A percentile compares a stretch with the other conserved stretches of the same genome.
These are phyloP conservation scores for Pinus albicaulis DNA, from an alignment of 75 land plant genomes.

Conservation along the genomic window DNA sequence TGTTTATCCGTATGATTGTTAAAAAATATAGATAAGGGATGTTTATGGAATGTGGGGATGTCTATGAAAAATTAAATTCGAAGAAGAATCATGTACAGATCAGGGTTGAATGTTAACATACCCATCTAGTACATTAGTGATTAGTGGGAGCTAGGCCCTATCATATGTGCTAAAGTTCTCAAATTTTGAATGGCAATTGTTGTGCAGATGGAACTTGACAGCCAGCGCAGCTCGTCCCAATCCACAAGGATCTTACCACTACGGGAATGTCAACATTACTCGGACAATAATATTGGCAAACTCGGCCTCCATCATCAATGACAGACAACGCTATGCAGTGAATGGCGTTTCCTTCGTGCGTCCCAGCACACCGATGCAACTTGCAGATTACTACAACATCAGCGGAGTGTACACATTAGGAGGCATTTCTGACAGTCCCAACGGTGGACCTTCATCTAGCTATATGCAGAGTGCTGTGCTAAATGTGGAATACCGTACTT, in stretches of 20 bases:
- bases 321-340: constrained; percentile 17
- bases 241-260: constrained; percentile 70
- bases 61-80: neutral
- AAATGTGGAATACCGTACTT: constrained; percentile 38
- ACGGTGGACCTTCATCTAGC: neutral
- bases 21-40: too few species aligned
- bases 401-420: constrained; percentile 34
- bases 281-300: constrained; percentile 22
- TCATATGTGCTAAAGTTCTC: neutral
- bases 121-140: too few species aligned
- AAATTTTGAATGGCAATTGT: too few species aligned
- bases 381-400: constrained; percentile 41
- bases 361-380: constrained; percentile 33
- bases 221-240: constrained; percentile 85
- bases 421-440: constrained; percentile 23
- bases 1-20: constrained; percentile 5
- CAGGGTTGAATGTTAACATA: neutral
- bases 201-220: constrained; percentile 74
- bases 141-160: too few species aligned
- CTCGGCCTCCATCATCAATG: constrained; percentile 11
- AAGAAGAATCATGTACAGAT: neutral
- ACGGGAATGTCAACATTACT: constrained; percentile 15
- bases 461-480: constrained; percentile 35
- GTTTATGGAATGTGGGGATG: neutral
- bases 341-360: constrained; percentile 31